Evolutionary conservation across 257 asterid genomes (phyloP), one percentile per base, ranked within the genome.

Genomic region (Linderniella brevidens): DNA sequence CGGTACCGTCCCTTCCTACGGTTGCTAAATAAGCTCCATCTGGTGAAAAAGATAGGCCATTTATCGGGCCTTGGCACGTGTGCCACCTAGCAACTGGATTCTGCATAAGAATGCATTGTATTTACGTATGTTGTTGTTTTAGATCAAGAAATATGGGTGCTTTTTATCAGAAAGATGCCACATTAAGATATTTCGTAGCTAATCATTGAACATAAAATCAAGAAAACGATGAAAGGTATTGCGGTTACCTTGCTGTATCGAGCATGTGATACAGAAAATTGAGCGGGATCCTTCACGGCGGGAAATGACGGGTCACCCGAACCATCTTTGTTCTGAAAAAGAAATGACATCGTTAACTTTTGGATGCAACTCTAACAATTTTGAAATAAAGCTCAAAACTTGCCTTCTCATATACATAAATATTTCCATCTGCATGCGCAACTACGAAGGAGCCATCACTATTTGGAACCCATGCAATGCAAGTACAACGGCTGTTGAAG

Each of bases 81-180:
- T 88, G 98, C 98, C 98, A 88, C 68, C 98, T 70, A 55, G 93
- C 95, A 61, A 84, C 72, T 47, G 98, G 98, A 69, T 88, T 84
- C 98, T 88, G 92, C 76, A 69, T 25, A 64, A 38, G 53, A 61
- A 36, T 18, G 37, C 29, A 36, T 8, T 37, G 40, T 6, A 37
- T 6, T 37, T n/a, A n/a, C n/a, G n/a, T n/a, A n/a, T n/a, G n/a
- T n/a, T n/a, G n/a, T n/a, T n/a, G n/a, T n/a, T n/a, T n/a, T n/a
- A n/a, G n/a, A n/a, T n/a, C n/a, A n/a, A n/a, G n/a, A n/a, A n/a
- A n/a, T n/a, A n/a, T n/a, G n/a, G n/a, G n/a, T n/a, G n/a, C n/a
- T n/a, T n/a, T n/a, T n/a, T n/a, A n/a, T n/a, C n/a, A n/a, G n/a
- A n/a, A n/a, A n/a, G n/a, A n/a, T n/a, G n/a, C n/a, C n/a, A n/a